Conservation (phyloP, 1,139 yeast genomes). For the Saccharomycopsis crataegensis region DNA sequence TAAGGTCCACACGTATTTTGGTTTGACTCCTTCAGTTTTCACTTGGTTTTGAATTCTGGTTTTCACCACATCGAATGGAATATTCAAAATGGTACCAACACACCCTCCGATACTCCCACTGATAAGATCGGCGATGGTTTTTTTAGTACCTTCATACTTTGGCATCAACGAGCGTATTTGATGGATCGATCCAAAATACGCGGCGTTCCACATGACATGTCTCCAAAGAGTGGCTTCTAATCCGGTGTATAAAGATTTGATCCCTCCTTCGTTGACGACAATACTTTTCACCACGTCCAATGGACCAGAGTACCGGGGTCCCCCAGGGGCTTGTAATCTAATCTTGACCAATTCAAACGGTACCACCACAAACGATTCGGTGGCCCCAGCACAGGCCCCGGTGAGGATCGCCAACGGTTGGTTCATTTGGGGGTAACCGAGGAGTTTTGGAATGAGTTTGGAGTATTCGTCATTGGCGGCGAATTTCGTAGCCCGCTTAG, state of each 20-base stretch:
- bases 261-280: constrained; percentile 62
- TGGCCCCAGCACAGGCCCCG: constrained; percentile 94
- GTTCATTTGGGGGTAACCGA: constrained; percentile 64
- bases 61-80: constrained; percentile 97
- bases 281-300: constrained; percentile 73
- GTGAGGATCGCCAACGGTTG: constrained; percentile 84
- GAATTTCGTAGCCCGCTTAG: constrained; percentile 94
- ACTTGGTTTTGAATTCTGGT: constrained; percentile 92
- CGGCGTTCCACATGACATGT: constrained; percentile 95
- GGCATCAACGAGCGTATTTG: constrained; percentile 80
- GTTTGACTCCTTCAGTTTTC: constrained; percentile 48
- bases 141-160: constrained; percentile 61
- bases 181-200: constrained; percentile 91
- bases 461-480: constrained; percentile 99
- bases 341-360: constrained; percentile 68
- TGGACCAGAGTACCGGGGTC: constrained; percentile 64
- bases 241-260: constrained; percentile 79
- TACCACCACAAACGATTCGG: constrained; percentile 79
- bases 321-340: constrained; percentile 55
- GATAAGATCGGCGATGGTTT: constrained; percentile 77
- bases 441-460: constrained; percentile 61
- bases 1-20: constrained; percentile 86
- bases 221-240: constrained; percentile 96
- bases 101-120: constrained; percentile 97
- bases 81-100: constrained; percentile 84